phyloP scores from a whole-genome alignment of 805 yeast species.

The Nakazawaea pomicola region DNA sequence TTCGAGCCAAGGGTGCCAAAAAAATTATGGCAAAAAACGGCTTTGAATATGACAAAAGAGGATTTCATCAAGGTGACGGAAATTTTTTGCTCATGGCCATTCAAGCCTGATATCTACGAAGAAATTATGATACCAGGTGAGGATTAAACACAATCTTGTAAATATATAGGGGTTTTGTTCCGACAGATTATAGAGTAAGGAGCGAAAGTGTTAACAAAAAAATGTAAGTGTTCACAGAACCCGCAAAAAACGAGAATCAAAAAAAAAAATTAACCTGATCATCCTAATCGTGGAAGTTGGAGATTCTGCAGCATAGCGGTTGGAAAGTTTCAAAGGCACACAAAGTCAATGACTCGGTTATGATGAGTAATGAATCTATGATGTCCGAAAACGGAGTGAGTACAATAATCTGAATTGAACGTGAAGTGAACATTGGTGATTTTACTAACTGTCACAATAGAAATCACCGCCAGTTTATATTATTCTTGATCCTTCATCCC shows the following conservation, averaged over 20 bases:
- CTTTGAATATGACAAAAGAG: conserved; percentile 43
- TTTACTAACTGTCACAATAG: too few species aligned
- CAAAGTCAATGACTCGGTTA: too few species aligned
- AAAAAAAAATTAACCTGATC: too few species aligned
- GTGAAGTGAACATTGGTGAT: too few species aligned
- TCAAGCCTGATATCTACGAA: conserved; percentile 54
- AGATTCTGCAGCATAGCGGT: too few species aligned
- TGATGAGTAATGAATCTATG: neutral
- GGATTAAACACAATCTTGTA: conserved; percentile 2
- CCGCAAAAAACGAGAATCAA: too few species aligned
- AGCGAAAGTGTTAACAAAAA: too few species aligned
- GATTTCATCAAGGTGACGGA: conserved; percentile 52
- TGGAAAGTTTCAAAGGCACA: too few species aligned
- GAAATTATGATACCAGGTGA: conserved; percentile 1
- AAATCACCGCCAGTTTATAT: conserved; percentile 27
- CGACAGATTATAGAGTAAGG: too few species aligned
- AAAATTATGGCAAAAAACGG: conserved; percentile 37
- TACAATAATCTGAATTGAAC: neutral
- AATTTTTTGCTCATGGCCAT: conserved; percentile 73
- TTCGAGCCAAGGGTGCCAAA: conserved; percentile 28
- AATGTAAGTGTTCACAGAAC: too few species aligned
- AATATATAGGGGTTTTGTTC: neutral
- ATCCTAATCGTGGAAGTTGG: too few species aligned
- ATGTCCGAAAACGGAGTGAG: neutral
- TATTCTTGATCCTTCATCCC: conserved; percentile 63